These are phyloP conservation scores for Collybia sordida DNA, from an alignment of 768 basidiomycete genomes.

Conservation along the genomic window DNA sequence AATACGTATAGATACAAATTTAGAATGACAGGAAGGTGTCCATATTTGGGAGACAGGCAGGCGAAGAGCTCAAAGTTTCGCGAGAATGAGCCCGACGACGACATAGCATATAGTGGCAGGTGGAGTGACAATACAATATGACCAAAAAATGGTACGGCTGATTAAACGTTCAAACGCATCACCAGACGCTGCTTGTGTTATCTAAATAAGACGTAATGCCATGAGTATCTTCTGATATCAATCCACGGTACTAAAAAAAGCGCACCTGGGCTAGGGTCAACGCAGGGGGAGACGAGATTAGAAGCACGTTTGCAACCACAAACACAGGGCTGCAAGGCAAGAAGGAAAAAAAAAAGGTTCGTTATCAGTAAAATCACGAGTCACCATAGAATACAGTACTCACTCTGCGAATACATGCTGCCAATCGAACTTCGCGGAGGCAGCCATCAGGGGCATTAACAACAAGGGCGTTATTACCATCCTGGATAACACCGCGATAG, in stretches of 20 bases:
- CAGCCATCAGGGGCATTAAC: slow-evolving; percentile 73
- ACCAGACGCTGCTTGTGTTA: slow-evolving; percentile 80
- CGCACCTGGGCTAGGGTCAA: slow-evolving; percentile 53
- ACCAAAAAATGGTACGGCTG: slow-evolving; percentile 90
- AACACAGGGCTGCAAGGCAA: slow-evolving; percentile 69
- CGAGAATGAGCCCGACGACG: slow-evolving; percentile 66
- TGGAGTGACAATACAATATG: slow-evolving; percentile 86
- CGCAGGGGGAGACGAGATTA: slow-evolving; percentile 84
- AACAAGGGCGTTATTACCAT: slow-evolving; percentile 86
- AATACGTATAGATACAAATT: too few species aligned
- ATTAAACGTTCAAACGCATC: slow-evolving; percentile 92
- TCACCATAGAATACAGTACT: slow-evolving; percentile 26
- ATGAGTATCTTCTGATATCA: neutral
- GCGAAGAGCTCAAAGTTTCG: slow-evolving; percentile 42
- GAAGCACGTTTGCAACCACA: slow-evolving; percentile 78
- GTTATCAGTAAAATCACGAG: slow-evolving; percentile 1
- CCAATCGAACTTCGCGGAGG: slow-evolving; percentile 57
- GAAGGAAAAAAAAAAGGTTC: neutral
- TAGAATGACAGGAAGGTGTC: too few species aligned
- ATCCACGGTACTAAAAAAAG: neutral
- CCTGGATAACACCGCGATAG: slow-evolving; percentile 78
- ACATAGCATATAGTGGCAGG: slow-evolving; percentile 80
- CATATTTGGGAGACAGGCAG: neutral
- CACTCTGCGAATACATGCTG: slow-evolving; percentile 75
- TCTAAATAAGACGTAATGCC: slow-evolving; percentile 32